Conservation (phyloP, 495 filamentous ascomycete species). For the Oleoguttula mirabilis region DNA sequence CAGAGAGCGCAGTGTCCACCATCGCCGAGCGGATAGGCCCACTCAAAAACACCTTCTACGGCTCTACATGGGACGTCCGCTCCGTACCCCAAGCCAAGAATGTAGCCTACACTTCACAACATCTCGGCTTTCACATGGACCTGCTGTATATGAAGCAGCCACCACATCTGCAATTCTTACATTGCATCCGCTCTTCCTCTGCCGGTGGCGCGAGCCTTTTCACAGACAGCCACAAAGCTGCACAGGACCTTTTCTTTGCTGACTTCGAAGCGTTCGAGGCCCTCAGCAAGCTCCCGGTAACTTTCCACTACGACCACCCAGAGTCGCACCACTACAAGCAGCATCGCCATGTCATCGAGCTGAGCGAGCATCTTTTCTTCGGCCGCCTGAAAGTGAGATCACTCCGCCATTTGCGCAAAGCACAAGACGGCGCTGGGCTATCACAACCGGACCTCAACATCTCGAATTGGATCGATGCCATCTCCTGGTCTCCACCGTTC, state of each 20-base stretch:
- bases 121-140: conserved; percentile 83
- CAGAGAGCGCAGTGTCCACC: conserved; percentile 47
- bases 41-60: conserved; percentile 76
- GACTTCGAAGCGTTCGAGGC: conserved; percentile 23
- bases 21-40: conserved; percentile 62
- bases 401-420: too few relatives aligned
- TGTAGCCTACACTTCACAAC: conserved; percentile 73
- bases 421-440: too few relatives aligned
- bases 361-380: too few relatives aligned
- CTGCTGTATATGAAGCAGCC: conserved; percentile 72
- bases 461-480: not conserved
- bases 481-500: conserved; percentile 24
- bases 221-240: conserved; percentile 55
- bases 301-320: conserved; percentile 25
- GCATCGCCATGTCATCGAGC: conserved; percentile 42
- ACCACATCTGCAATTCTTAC: conserved; percentile 72
- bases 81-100: conserved; percentile 69
- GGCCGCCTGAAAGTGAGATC: too few relatives aligned
- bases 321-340: conserved; percentile 61
- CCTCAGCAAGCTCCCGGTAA: conserved; percentile 27
- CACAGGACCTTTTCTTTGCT: conserved; percentile 31
- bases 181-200: conserved; percentile 66
- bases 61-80: conserved; percentile 76
- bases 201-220: conserved; percentile 75
- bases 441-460: too few relatives aligned